Evolutionary conservation across 352 stramenopile species (phyloP).

Genomic region (Globisporangium carolinianum): DNA sequence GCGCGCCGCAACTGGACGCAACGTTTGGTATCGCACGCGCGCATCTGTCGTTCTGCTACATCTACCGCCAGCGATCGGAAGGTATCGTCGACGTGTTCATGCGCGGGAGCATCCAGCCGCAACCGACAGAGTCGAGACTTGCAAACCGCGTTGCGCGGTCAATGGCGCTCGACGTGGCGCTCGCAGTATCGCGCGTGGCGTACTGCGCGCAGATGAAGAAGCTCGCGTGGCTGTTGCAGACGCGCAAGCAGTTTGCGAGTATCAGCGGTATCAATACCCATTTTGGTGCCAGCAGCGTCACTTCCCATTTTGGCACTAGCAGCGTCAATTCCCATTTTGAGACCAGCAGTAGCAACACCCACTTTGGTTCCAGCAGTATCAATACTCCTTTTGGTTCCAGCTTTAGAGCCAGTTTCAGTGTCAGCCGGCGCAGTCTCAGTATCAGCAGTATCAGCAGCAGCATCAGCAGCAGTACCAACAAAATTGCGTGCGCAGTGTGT

Average conservation of each 20-base stretch:
- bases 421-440: too few relatives aligned
- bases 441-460: too few relatives aligned
- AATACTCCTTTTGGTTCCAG: neutral
- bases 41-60: conserved; percentile 39
- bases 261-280: too few relatives aligned
- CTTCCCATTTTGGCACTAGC: too few relatives aligned
- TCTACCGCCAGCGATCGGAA: conserved; percentile 45
- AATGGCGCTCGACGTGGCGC: conserved; percentile 2
- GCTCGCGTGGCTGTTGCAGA: conserved; percentile 9
- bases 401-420: too few relatives aligned
- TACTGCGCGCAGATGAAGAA: conserved; percentile 11
- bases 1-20: conserved; percentile 21
- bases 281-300: too few relatives aligned
- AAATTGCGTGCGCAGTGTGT: neutral
- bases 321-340: too few relatives aligned
- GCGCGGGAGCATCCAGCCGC: conserved; percentile 26
- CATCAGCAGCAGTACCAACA: too few relatives aligned
- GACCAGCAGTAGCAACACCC: too few relatives aligned
- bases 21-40: conserved; percentile 34
- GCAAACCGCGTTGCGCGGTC: conserved; percentile 4
- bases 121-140: conserved; percentile 13
- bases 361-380: neutral
- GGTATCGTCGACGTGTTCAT: conserved; percentile 44
- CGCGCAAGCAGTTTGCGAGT: neutral
- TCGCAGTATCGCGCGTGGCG: conserved; percentile 3